Evolutionary conservation across 2,329 filamentous ascomycete species (phyloP).

Genomic region (Fusarium palustre): DNA sequence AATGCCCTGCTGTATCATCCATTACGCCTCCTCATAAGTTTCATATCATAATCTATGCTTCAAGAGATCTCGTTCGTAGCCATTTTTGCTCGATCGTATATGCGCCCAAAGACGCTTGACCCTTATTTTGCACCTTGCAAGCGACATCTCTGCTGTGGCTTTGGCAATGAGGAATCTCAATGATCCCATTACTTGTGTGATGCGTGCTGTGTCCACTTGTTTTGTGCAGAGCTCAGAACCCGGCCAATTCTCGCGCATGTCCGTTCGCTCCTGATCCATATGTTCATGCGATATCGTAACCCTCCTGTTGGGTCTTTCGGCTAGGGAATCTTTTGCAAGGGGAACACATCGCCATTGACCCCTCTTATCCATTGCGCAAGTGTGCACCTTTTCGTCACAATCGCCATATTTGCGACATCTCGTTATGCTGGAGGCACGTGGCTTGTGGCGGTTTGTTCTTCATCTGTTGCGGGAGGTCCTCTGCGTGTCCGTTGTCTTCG

Average conservation of each 20-base stretch:
- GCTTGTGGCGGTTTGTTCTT: constrained; percentile 30
- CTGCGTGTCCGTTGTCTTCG: constrained; percentile 33
- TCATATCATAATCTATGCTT: constrained; percentile 1
- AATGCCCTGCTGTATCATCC: constrained; percentile 16
- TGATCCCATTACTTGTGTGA: background rate
- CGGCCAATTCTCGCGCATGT: background rate
- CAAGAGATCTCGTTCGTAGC: background rate
- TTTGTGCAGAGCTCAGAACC: background rate
- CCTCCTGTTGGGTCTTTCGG: background rate
- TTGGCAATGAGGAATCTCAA: background rate
- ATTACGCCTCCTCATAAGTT: constrained; percentile 13
- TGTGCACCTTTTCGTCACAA: background rate
- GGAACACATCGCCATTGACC: background rate
- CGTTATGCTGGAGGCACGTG: constrained; percentile 24
- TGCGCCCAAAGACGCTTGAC: background rate
- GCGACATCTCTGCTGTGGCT: background rate
- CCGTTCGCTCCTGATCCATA: background rate
- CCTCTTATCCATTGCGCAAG: background rate
- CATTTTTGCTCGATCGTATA: background rate
- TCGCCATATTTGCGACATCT: background rate
- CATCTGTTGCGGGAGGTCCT: constrained; percentile 34
- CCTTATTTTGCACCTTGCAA: background rate
- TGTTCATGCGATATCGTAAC: constrained; percentile 4
- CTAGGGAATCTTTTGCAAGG: background rate
- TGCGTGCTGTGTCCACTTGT: background rate